Conservation (phyloP, 2,329 filamentous ascomycete genomes). For the Exophiala sp. region DNA sequence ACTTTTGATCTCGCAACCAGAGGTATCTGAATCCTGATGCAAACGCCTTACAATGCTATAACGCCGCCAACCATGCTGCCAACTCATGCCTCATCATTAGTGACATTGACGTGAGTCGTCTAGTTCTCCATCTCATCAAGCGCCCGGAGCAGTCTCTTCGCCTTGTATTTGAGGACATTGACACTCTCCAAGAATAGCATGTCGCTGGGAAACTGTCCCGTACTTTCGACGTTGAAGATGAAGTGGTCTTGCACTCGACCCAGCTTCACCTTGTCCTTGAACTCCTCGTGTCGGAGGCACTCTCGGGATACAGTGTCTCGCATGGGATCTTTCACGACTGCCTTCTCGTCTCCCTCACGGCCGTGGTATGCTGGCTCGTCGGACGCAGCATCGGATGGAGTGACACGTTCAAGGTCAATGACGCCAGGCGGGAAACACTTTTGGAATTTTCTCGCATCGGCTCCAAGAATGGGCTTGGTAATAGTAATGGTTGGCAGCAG, state of each 20-base stretch:
- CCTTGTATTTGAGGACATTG: conserved; percentile 79
- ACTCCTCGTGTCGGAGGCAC: conserved; percentile 83
- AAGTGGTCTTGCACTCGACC: conserved; percentile 90
- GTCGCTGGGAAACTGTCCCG: conserved; percentile 90
- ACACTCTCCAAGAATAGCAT: conserved; percentile 87
- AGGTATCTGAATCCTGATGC: conserved; percentile 16
- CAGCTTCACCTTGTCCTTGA: conserved; percentile 90
- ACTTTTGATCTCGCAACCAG: conserved; percentile 17
- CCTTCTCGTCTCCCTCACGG: conserved; percentile 73
- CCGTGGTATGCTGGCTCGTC: conserved; percentile 63
- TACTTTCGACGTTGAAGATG: conserved; percentile 92
- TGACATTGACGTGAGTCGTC: conserved; percentile 24
- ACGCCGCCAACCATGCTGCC: background rate
- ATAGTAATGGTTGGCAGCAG: conserved; percentile 86
- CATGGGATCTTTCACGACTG: conserved; percentile 81
- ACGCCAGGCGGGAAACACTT: conserved; percentile 86
- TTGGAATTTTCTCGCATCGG: conserved; percentile 82
- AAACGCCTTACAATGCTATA: conserved; percentile 17
- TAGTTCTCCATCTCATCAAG: conserved; percentile 39
- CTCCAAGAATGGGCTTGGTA: conserved; percentile 71
- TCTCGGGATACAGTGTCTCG: conserved; percentile 93
- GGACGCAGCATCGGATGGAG: conserved; percentile 56
- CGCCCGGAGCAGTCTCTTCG: conserved; percentile 45
- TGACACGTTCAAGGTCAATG: conserved; percentile 69
- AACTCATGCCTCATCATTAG: conserved; percentile 23